Evolutionary conservation across 2,329 filamentous ascomycete genomes (phyloP).

Genomic region (Colletotrichum sp.): DNA sequence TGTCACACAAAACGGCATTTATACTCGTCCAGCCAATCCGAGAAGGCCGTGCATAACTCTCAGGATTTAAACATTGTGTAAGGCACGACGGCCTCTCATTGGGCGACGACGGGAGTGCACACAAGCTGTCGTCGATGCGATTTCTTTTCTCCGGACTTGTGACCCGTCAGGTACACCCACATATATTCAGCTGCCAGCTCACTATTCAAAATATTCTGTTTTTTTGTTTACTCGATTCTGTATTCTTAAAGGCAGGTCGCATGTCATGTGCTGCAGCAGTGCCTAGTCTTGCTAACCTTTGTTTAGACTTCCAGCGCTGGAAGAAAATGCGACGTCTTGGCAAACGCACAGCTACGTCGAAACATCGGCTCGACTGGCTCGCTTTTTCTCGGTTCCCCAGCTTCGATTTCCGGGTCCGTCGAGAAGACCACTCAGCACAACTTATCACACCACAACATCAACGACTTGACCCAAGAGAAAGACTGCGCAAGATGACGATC

Average conservation of each 20-base stretch:
- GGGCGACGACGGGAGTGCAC: neutral
- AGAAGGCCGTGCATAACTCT: neutral
- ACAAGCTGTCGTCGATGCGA: neutral
- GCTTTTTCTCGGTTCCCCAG: neutral
- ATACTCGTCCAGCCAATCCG: neutral
- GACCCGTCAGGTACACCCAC: neutral
- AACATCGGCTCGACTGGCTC: neutral
- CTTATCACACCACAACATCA: neutral
- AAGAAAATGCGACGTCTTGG: conserved; percentile 13
- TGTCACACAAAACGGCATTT: conserved; percentile 6
- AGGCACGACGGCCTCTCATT: neutral
- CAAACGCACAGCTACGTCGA: neutral
- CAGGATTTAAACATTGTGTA: neutral
- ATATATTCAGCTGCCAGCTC: neutral
- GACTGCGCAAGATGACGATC: neutral
- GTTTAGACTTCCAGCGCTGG: neutral
- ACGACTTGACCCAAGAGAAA: neutral
- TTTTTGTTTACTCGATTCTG: neutral
- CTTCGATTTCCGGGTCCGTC: neutral
- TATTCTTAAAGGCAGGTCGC: fast-evolving
- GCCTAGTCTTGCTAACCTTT: neutral
- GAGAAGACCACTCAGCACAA: neutral
- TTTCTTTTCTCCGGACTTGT: conserved; percentile 10
- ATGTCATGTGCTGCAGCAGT: neutral
- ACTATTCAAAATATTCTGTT: neutral